Percentiles rank a stretch among this genome's conserved stretches.
phyloP scores from a whole-genome alignment of 2,329 filamentous ascomycete species.

The Albophoma yamanashiensis region DNA sequence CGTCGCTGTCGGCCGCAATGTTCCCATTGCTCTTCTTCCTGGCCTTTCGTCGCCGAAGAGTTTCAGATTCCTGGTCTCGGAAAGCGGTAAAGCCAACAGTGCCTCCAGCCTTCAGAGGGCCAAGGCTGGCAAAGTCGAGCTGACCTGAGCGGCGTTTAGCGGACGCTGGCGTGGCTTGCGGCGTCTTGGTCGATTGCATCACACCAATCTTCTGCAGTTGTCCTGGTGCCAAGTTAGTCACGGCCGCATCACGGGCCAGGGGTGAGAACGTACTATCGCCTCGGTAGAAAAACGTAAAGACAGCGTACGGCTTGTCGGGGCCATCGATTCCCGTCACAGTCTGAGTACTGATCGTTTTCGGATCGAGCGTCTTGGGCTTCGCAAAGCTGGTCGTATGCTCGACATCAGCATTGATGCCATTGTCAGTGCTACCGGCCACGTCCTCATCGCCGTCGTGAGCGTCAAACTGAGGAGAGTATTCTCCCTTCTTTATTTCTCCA shows the following conservation, averaged over 20 bases:
- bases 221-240: constrained; percentile 37
- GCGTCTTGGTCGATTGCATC: constrained; percentile 54
- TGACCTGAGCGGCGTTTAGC: constrained; percentile 74
- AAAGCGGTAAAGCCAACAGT: constrained; percentile 87
- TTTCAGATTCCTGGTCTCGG: constrained; percentile 55
- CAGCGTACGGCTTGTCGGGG: constrained; percentile 89
- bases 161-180: constrained; percentile 48
- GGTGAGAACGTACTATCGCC: constrained; percentile 67
- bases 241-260: background rate
- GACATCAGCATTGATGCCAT: constrained; percentile 64
- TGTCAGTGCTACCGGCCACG: constrained; percentile 39
- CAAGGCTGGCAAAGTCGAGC: constrained; percentile 75
- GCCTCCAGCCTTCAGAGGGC: constrained; percentile 74
- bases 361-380: constrained; percentile 90
- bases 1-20: constrained; percentile 62
- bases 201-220: constrained; percentile 98
- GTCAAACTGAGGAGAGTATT: constrained; percentile 96
- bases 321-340: constrained; percentile 98
- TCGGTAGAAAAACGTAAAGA: constrained; percentile 96
- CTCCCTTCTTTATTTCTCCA: constrained; percentile 93
- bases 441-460: constrained; percentile 91
- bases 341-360: constrained; percentile 95
- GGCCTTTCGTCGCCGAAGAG: constrained; percentile 42
- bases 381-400: constrained; percentile 98
- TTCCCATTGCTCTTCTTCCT: constrained; percentile 55